A percentile compares a stretch with the other conserved stretches of the same genome.
These are phyloP conservation scores for Corynespora cassiicola DNA, from an alignment of 2,329 filamentous ascomycete species.

Conservation along the genomic window DNA sequence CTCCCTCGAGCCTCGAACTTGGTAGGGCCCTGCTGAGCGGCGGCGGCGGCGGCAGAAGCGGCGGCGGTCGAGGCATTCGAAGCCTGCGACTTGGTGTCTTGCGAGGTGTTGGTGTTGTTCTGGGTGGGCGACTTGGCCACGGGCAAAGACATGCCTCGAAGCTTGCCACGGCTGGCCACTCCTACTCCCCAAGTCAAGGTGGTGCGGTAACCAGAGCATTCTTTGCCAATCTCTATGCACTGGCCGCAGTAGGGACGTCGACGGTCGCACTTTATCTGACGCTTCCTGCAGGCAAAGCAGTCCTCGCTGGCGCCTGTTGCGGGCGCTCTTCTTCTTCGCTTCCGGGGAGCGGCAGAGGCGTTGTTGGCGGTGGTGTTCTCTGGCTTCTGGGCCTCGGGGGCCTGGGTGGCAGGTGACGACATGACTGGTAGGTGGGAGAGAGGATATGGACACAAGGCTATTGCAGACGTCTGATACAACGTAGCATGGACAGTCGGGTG, in stretches of 20 bases:
- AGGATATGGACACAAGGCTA: slow-evolving; percentile 25
- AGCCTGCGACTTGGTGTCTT: slow-evolving; percentile 34
- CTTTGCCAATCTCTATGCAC: slow-evolving; percentile 88
- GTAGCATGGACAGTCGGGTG: slow-evolving; percentile 39
- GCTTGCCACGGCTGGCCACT: slow-evolving; percentile 92
- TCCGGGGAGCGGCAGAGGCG: slow-evolving; percentile 47
- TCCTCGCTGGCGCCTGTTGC: slow-evolving; percentile 90
- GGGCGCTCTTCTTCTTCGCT: slow-evolving; percentile 86
- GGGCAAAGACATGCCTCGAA: slow-evolving; percentile 82
- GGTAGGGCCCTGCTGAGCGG: slow-evolving; percentile 30
- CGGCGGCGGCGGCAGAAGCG: slow-evolving; percentile 19
- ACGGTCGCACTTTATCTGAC: slow-evolving; percentile 85
- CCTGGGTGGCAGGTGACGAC: slow-evolving; percentile 39
- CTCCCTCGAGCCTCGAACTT: slow-evolving; percentile 36
- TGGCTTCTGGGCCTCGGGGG: slow-evolving; percentile 39
- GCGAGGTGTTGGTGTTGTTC: slow-evolving; percentile 27
- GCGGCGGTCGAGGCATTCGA: slow-evolving; percentile 28
- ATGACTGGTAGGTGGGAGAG: slow-evolving; percentile 34
- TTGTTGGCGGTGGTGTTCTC: slow-evolving; percentile 33
- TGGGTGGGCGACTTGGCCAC: slow-evolving; percentile 55
- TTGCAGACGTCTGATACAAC: slow-evolving; percentile 30
- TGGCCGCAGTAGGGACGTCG: slow-evolving; percentile 93
- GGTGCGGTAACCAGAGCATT: slow-evolving; percentile 96
- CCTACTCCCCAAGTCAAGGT: slow-evolving; percentile 96
- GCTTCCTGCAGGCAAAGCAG: slow-evolving; percentile 91